Evolutionary conservation across 805 yeast species (phyloP).

Genomic region (Barnettozyma populi): DNA sequence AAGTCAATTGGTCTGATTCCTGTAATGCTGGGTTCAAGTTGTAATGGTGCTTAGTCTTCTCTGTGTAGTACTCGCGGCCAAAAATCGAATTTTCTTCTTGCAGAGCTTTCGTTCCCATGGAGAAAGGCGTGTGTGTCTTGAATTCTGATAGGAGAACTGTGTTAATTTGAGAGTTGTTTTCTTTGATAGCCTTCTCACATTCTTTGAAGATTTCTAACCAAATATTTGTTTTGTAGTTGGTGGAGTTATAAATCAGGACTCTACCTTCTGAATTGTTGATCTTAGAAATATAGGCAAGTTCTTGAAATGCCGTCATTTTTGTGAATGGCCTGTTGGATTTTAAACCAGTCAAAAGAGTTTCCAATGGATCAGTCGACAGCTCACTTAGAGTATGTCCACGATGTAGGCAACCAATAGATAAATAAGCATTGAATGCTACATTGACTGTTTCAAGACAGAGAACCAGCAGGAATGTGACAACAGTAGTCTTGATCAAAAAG

Average conservation of each 20-base stretch:
- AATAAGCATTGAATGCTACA: conserved; percentile 55
- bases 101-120: not conserved
- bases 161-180: conserved; percentile 39
- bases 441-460: conserved; percentile 51
- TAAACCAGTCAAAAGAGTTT: conserved; percentile 60
- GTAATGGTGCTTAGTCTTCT: conserved; percentile 12
- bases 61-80: conserved; percentile 29
- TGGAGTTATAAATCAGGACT: conserved; percentile 46
- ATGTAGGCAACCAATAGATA: conserved; percentile 68
- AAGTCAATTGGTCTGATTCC: conserved; percentile 9
- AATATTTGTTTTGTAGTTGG: conserved; percentile 37
- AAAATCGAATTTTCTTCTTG: conserved; percentile 25
- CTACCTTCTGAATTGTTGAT: conserved; percentile 43
- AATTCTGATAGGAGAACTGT: conserved; percentile 6
- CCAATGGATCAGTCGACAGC: conserved; percentile 55
- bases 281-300: conserved; percentile 59
- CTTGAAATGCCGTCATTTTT: conserved; percentile 69
- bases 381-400: conserved; percentile 57
- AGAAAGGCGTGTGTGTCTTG: not conserved
- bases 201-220: conserved; percentile 62
- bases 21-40: conserved; percentile 6
- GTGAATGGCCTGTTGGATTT: conserved; percentile 45
- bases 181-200: conserved; percentile 49
- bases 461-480: conserved; percentile 31
- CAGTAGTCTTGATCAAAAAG: conserved; percentile 28